Evolutionary conservation across 2,329 filamentous ascomycete genomes (phyloP), one percentile per base, ranked within the genome.

Genomic region (Cytospora paraplurivora): DNA sequence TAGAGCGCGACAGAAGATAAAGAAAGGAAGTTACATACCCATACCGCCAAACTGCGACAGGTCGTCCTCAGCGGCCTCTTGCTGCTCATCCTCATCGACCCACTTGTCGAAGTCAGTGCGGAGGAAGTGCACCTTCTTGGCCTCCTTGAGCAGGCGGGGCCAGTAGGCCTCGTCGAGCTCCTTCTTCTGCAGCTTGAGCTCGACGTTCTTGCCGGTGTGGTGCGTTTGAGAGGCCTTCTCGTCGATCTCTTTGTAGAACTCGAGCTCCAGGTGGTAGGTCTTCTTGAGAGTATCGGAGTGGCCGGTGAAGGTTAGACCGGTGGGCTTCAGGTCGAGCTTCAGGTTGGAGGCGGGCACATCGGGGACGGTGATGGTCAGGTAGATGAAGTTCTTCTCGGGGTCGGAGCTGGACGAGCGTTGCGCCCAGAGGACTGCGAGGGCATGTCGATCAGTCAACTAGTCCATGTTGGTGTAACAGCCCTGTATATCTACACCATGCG

Each of bases 101-200:
- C 93, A 97, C 90, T 97, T 97, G 83, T 97, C 93, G 72, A 99
- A 99, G 81, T 99, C 90, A 69, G 95, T 98, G 89, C 97, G 97
- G 74, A 99, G 80, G 86, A 93, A 99, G 81, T 98, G 95, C 62
- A 91, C 81, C 83, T 92, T 97, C 85, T 92, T 89, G 70, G 82
- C 78, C 66, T 94, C 91, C 88, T 97, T 97, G 76, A 97, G 85
- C 73, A 99, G 85, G 68, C 95, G 88, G 68, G 93, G 93, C 95
- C 95, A 99, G 86, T 89, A 98, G 79, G 95, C 92, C 74, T 92
- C 87, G 79, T 93, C 91, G 69, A 95, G 85, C 75, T 96, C 93
- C 88, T 97, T 97, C 91, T 99, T 99, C 79, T 92, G 87, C 77
- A 99, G 85, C 76, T 96, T 91, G 72, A 98, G 79, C 82, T 96